Conservation (phyloP, 768 basidiomycete species). For the Podaxis sp. region DNA sequence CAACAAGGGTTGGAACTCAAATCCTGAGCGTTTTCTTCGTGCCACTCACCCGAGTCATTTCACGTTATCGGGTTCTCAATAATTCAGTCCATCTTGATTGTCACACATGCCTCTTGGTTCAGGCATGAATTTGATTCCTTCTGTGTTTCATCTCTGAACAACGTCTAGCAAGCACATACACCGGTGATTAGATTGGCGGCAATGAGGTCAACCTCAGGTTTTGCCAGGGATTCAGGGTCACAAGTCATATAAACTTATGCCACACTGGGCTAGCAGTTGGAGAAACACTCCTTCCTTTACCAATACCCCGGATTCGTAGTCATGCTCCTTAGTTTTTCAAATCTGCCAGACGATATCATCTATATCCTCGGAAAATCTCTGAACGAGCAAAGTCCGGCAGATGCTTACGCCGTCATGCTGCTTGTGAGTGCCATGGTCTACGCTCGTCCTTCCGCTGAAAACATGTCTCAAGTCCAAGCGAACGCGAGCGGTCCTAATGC, state of each 20-base stretch:
- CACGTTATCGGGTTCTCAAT: too few species aligned
- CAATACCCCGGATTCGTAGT: background rate
- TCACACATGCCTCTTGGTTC: background rate
- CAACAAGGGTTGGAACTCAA: background rate
- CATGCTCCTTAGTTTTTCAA: background rate
- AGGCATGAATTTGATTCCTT: background rate
- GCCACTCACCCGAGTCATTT: too few species aligned
- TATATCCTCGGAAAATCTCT: slow-evolving; percentile 5
- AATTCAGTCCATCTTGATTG: too few species aligned
- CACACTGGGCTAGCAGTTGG: background rate
- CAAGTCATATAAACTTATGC: background rate
- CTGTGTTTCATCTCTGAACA: too few species aligned
- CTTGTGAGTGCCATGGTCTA: background rate
- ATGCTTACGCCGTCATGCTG: background rate
- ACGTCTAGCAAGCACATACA: background rate
- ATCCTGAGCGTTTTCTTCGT: too few species aligned
- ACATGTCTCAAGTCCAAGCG: background rate
- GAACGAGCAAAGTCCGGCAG: background rate
- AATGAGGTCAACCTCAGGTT: background rate
- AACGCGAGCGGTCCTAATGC: background rate
- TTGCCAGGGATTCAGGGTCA: background rate
- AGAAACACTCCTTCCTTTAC: background rate
- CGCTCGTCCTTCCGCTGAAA: background rate
- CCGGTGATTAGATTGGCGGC: background rate
- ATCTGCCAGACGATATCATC: slow-evolving; percentile 4